Evolutionary conservation across 192 early-diverging fungal species (phyloP), one percentile per base, ranked within the genome.

Genomic region (Borealophlyctis nickersoniae): DNA sequence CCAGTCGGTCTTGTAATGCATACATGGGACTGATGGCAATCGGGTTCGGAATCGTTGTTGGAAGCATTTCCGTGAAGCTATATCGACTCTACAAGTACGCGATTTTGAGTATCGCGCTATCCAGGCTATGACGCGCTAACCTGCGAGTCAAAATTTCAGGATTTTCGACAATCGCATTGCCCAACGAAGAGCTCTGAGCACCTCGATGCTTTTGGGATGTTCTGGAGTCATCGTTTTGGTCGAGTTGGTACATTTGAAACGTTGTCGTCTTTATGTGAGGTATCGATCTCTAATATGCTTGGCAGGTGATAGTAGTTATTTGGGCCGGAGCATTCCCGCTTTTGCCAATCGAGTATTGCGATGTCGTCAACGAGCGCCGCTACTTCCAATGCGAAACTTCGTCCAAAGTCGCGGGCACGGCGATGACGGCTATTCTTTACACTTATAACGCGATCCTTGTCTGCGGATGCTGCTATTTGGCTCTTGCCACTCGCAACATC

Each of bases 401-500:
- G 31, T 49, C 36, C 24, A n/a, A 45, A 5, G n/a, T 9, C 1
- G 59, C 45, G 1, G 48, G 61, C 24, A 34, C 14, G 22, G 34
- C 52, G 9, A 24, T 66, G 33, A 32, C 59, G 19, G 39, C 22
- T 1, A 2, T 71, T 13, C 30, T 71, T 2, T 59, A 35, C 30
- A 31, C 49, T 2, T 66, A 61, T 32, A 64, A 64, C 61, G 64
- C 34, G 9, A 16, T 45, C 29, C 28, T 72, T 11, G 22, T 72
- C 0, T 34, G 23, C 30, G 16, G 36, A 19, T 65, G 63, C 56
- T 49, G 58, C 31, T 72, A 60, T 32, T 28, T 72, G 5, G 70
- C 70, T 26, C 54, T 67, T 30, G 29, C 45, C 24, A 72, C 63
- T n/a, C 61, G 70, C 64, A 67, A 72, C 58, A 61, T 72, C 19